Conservation (phyloP, 2,329 filamentous ascomycete genomes). For the Capronia americana region DNA sequence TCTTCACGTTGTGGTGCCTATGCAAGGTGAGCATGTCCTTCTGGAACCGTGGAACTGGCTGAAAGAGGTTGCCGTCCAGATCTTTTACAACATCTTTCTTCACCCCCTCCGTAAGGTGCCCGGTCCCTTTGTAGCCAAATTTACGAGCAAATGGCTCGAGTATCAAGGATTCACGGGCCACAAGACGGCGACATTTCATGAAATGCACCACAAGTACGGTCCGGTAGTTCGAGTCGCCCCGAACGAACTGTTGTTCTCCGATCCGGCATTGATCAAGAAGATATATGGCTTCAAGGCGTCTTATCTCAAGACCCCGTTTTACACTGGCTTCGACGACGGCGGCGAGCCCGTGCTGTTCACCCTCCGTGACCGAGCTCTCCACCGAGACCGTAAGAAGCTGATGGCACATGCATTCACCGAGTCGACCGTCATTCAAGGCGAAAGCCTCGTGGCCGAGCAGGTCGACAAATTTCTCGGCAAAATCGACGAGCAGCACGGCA, state of each 20-base stretch:
- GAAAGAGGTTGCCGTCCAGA: too few relatives aligned
- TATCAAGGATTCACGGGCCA: too few relatives aligned
- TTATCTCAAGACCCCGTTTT: not conserved
- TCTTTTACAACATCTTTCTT: too few relatives aligned
- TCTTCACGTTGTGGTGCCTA: too few relatives aligned
- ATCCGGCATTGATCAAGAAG: not conserved
- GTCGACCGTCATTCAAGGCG: not conserved
- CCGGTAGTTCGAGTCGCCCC: not conserved
- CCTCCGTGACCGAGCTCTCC: not conserved
- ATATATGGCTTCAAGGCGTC: not conserved
- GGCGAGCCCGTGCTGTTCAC: slow-evolving; percentile 16
- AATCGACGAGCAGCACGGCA: slow-evolving; percentile 10
- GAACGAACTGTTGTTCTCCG: not conserved
- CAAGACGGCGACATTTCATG: too few relatives aligned
- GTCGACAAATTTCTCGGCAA: slow-evolving; percentile 6
- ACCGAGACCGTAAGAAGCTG: slow-evolving; percentile 9
- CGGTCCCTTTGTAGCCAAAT: too few relatives aligned
- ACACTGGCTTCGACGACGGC: not conserved
- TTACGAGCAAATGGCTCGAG: too few relatives aligned
- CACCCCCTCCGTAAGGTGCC: too few relatives aligned
- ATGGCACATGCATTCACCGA: slow-evolving; percentile 19
- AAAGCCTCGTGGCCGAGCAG: slow-evolving; percentile 14
- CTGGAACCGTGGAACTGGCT: too few relatives aligned
- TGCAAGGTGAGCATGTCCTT: too few relatives aligned
- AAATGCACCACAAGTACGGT: too few relatives aligned